phyloP scores from a whole-genome alignment of 2,329 filamentous ascomycete species.

The Didymosphaeria variabile region DNA sequence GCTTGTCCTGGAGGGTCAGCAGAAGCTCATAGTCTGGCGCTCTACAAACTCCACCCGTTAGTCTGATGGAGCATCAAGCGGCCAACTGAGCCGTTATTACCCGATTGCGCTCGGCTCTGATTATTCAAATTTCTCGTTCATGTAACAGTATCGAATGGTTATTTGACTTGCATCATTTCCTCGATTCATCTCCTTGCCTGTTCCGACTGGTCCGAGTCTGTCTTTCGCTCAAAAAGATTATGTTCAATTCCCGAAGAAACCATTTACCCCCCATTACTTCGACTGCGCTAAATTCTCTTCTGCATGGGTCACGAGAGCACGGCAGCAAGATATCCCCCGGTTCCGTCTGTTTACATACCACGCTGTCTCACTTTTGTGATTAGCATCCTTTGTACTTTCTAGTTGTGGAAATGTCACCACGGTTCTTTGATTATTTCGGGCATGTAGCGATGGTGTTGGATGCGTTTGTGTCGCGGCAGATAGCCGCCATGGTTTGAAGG shows the following conservation, averaged over 20 bases:
- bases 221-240: conserved; percentile 19
- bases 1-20: conserved; percentile 54
- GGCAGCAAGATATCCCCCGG: conserved; percentile 21
- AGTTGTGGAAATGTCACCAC: background rate
- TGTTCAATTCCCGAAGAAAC: conserved; percentile 9
- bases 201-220: conserved; percentile 16
- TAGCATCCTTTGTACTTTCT: conserved; percentile 10
- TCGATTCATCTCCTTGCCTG: conserved; percentile 20
- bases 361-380: conserved; percentile 12
- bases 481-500: conserved; percentile 17
- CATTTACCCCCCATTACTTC: conserved; percentile 13
- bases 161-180: conserved; percentile 25
- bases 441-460: conserved; percentile 21
- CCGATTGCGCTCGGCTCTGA: background rate
- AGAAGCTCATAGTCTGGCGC: conserved; percentile 26
- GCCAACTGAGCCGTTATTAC: background rate
- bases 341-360: conserved; percentile 8
- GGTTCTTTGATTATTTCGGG: background rate
- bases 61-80: background rate
- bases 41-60: background rate
- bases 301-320: conserved; percentile 26
- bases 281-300: conserved; percentile 18
- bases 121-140: conserved; percentile 5
- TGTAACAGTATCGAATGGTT: conserved; percentile 25
- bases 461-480: conserved; percentile 10